Evolutionary conservation across 805 yeast species (phyloP).

Genomic region (Yarrowia divulgata): DNA sequence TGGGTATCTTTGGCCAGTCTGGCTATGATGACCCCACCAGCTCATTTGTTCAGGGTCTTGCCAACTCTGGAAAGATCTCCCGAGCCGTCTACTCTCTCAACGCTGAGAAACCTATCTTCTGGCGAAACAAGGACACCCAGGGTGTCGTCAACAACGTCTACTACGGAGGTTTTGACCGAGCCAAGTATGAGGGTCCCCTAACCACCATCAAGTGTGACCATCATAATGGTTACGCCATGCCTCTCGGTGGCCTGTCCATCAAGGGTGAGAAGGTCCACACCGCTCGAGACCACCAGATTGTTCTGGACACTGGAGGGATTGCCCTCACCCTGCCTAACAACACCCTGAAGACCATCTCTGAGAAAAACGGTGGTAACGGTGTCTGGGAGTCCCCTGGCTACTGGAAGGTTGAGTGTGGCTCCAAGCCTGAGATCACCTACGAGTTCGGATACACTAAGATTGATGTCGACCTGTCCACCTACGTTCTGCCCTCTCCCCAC

Average conservation of each 20-base stretch:
- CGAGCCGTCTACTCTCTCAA: conserved; percentile 9
- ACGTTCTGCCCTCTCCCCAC: not conserved
- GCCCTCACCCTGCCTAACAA: not conserved
- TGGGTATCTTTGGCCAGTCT: conserved; percentile 20
- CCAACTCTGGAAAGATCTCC: not conserved
- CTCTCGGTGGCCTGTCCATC: conserved; percentile 11
- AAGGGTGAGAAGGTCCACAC: not conserved
- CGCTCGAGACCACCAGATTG: not conserved
- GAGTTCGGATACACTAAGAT: conserved; percentile 3
- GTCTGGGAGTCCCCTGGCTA: not conserved
- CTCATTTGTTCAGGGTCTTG: conserved; percentile 3
- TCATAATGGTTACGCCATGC: conserved; percentile 15
- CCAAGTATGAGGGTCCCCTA: conserved; percentile 15
- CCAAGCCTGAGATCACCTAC: not conserved
- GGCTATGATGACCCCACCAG: not conserved
- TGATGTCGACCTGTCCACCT: not conserved
- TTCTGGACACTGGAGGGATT: conserved; percentile 8
- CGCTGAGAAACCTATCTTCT: not conserved
- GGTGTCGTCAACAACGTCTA: conserved; percentile 10
- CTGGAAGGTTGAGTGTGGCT: not conserved
- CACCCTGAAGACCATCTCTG: not conserved
- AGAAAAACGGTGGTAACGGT: not conserved
- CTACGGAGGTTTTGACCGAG: conserved; percentile 15
- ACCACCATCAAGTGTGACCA: not conserved
- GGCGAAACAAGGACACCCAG: not conserved